A percentile compares a stretch with the other conserved stretches of the same genome.
These are phyloP conservation scores for Podospora anserina DNA, from an alignment of 495 filamentous ascomycete genomes.

Conservation along the genomic window DNA sequence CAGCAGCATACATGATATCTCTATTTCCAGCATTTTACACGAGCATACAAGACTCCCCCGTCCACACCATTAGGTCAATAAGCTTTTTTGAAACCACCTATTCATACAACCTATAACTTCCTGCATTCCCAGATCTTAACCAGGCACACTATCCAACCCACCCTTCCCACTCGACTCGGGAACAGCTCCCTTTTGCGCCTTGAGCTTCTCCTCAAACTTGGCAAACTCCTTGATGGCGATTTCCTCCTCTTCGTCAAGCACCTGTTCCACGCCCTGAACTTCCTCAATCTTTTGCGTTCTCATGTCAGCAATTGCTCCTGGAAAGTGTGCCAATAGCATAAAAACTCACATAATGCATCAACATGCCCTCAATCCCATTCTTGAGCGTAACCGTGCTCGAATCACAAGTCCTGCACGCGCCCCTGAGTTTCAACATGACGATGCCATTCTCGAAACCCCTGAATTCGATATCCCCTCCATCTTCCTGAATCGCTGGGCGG, in stretches of 20 bases:
- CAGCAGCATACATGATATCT: too few relatives aligned
- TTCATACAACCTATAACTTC: neutral
- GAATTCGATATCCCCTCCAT: constrained; percentile 95
- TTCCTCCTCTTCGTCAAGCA: constrained; percentile 88
- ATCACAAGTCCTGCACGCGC: constrained; percentile 93
- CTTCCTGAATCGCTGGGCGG: constrained; percentile 91
- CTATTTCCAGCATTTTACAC: neutral
- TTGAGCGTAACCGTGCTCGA: constrained; percentile 92
- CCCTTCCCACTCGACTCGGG: constrained; percentile 63
- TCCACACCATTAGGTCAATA: neutral
- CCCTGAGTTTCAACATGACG: constrained; percentile 81
- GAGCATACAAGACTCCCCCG: neutral
- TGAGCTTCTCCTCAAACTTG: constrained; percentile 93
- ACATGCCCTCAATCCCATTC: constrained; percentile 96
- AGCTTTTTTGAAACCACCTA: neutral
- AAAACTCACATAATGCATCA: constrained; percentile 66
- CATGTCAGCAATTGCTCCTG: constrained; percentile 15
- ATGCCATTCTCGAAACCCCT: constrained; percentile 82
- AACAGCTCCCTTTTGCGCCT: constrained; percentile 61
- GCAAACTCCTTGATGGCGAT: constrained; percentile 86
- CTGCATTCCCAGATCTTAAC: constrained; percentile 28
- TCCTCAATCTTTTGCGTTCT: constrained; percentile 68
- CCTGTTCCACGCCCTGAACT: constrained; percentile 87
- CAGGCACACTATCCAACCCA: constrained; percentile 59
- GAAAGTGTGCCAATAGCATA: neutral